phyloP scores from a whole-genome alignment of 2,329 filamentous ascomycete genomes.

The Raffaelea albimanens region DNA sequence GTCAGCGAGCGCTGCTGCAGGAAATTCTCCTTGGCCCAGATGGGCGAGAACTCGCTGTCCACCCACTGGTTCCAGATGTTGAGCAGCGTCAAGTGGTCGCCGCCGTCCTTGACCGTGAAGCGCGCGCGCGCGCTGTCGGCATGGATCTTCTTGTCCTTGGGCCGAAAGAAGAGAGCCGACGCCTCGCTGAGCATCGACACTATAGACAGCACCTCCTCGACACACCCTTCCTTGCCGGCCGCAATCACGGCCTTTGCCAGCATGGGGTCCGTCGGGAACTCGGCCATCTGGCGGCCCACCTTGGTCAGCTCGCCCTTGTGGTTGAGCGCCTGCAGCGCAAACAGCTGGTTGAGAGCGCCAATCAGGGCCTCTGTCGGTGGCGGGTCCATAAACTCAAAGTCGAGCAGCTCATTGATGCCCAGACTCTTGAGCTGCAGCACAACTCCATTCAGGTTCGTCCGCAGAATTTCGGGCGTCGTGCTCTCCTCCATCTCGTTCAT shows the following conservation, averaged over 20 bases:
- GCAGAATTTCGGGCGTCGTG: conserved; percentile 86
- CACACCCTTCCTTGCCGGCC: conserved; percentile 82
- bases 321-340: conserved; percentile 81
- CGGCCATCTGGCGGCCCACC: conserved; percentile 85
- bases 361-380: conserved; percentile 86
- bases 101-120: conserved; percentile 85
- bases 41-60: conserved; percentile 76
- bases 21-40: conserved; percentile 91
- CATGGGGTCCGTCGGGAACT: conserved; percentile 63
- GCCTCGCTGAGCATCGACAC: conserved; percentile 92
- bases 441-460: conserved; percentile 76
- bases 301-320: conserved; percentile 84
- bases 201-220: conserved; percentile 84
- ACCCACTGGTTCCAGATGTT: conserved; percentile 97
- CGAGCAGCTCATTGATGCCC: conserved; percentile 83
- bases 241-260: conserved; percentile 82
- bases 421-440: conserved; percentile 82
- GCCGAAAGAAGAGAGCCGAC: conserved; percentile 82
- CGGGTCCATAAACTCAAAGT: conserved; percentile 95
- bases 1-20: conserved; percentile 84
- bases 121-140: conserved; percentile 82
- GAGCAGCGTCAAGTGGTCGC: conserved; percentile 78
- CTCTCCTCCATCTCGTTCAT: conserved; percentile 92
- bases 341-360: conserved; percentile 79
- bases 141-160: conserved; percentile 95